Evolutionary conservation across 2,329 filamentous ascomycete genomes (phyloP).

Genomic region (Pleoardoris graminearum): DNA sequence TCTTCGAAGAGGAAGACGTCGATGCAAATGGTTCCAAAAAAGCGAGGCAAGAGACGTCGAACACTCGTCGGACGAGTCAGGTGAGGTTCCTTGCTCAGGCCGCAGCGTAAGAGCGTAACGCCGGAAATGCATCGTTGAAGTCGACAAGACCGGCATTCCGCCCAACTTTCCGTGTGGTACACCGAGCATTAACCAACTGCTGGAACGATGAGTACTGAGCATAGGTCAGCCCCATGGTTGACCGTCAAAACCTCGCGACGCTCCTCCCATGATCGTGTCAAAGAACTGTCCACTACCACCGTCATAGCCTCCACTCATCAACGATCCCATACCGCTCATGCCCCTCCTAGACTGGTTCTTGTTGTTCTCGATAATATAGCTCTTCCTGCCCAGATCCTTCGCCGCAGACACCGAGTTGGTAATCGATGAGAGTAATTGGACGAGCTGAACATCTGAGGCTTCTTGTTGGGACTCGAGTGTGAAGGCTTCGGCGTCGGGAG

Average conservation of each 20-base stretch:
- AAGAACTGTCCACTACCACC: slow-evolving; percentile 26
- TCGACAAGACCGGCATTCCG: no score
- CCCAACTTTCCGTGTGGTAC: neutral
- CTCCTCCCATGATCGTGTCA: slow-evolving; percentile 25
- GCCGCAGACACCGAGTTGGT: slow-evolving; percentile 72
- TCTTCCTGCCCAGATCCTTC: slow-evolving; percentile 76
- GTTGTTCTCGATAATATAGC: slow-evolving; percentile 51
- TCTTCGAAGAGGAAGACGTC: no score
- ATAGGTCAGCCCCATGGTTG: slow-evolving; percentile 24
- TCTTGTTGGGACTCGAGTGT: slow-evolving; percentile 73
- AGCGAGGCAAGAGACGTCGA: no score
- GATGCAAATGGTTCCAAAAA: no score
- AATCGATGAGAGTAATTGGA: slow-evolving; percentile 74
- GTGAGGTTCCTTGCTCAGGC: no score
- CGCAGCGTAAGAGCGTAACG: no score
- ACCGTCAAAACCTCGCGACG: slow-evolving; percentile 15
- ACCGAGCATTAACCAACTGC: neutral
- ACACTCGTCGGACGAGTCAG: no score
- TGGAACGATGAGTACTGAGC: neutral
- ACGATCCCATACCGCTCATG: slow-evolving; percentile 18
- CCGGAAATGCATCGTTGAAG: no score
- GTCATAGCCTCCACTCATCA: slow-evolving; percentile 20
- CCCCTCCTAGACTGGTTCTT: slow-evolving; percentile 39
- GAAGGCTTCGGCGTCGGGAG: slow-evolving; percentile 67
- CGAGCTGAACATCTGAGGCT: slow-evolving; percentile 79